Conservation (phyloP, 2,329 filamentous ascomycete genomes). For the Dactylellina cionopaga region DNA sequence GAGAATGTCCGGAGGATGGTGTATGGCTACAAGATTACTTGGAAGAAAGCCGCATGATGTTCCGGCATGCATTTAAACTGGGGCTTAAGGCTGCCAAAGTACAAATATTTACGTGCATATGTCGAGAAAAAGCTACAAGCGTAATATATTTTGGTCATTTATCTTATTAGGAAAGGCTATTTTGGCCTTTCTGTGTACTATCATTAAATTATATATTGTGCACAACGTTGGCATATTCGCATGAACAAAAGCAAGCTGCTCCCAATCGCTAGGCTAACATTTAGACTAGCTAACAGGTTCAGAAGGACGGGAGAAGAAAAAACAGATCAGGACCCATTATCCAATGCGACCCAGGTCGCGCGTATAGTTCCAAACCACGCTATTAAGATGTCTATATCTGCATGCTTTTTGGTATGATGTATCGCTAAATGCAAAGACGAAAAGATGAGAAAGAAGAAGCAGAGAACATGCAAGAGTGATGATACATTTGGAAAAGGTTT, state of each 20-base stretch:
- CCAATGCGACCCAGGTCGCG: background rate
- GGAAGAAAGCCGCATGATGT: slow-evolving; percentile 23
- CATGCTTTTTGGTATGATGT: slow-evolving; percentile 16
- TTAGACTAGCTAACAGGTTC: too few species aligned
- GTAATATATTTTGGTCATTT: too few species aligned
- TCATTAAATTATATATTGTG: too few species aligned
- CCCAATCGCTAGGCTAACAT: too few species aligned
- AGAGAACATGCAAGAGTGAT: background rate
- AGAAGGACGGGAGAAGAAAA: background rate
- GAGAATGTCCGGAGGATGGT: slow-evolving; percentile 63
- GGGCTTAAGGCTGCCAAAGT: too few species aligned
- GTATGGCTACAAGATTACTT: slow-evolving; percentile 36
- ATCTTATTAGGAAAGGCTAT: too few species aligned
- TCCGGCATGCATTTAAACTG: too few species aligned
- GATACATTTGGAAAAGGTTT: background rate
- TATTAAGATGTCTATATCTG: slow-evolving; percentile 18
- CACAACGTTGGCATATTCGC: too few species aligned
- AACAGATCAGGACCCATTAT: background rate
- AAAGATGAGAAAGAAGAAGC: slow-evolving; percentile 4
- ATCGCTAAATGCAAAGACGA: slow-evolving; percentile 22
- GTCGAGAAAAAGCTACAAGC: too few species aligned
- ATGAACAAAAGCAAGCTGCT: too few species aligned
- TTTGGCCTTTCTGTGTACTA: too few species aligned
- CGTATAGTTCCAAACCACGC: background rate
- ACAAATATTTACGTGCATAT: too few species aligned